Base-by-base conservation (phyloP, 805 yeast species). In the Wickerhamiella azymoides region DNA sequence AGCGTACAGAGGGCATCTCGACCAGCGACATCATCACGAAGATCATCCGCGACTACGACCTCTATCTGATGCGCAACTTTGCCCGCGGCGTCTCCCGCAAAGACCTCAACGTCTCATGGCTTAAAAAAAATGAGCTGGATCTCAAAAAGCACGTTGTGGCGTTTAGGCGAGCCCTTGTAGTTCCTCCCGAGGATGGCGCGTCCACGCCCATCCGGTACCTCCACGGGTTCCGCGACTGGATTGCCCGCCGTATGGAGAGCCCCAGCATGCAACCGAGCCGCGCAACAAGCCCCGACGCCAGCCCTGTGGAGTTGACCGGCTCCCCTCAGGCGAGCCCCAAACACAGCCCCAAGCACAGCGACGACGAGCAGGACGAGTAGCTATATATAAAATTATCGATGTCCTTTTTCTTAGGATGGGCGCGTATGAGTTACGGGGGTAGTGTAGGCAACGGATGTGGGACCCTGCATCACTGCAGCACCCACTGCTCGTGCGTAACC, bases 81-180 rank as follows among this genome's bases (percentile, higher is more conserved):
- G 95, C 96, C 13, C 75, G 98, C 54, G 98, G 98, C 40, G 97
- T 96, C 10, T 83, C 96, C 2, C 74, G 98, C 59, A 85, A 92
- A 62, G 98, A 92, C 58, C 74, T 92, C 57, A 92, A 92, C 59
- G 97, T 92, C 17, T 82, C 94, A 26, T 92, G 98, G 98, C 71
- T 92, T 56, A 92, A 92, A 67, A 92, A 92, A 65, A 92, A 92
- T 63, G 98, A 92, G 67, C 71, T 92, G 55, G 98, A 92, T 52
- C 74, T 92, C 65, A 86, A 84, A 62, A 84, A 86, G 55, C 95
- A 88, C 59, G 80, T 92, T 50, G 76, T 69, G 50, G 95, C 85
- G 51, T 89, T 92, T 67, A 72, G 96, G 54, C 74, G 82, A 19
- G 84, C 84, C 55, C 83, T 92, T 21, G 40, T 40, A 36, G 18